Conservation (phyloP, 306 rosid species). For the Ziziphus jujuba region DNA sequence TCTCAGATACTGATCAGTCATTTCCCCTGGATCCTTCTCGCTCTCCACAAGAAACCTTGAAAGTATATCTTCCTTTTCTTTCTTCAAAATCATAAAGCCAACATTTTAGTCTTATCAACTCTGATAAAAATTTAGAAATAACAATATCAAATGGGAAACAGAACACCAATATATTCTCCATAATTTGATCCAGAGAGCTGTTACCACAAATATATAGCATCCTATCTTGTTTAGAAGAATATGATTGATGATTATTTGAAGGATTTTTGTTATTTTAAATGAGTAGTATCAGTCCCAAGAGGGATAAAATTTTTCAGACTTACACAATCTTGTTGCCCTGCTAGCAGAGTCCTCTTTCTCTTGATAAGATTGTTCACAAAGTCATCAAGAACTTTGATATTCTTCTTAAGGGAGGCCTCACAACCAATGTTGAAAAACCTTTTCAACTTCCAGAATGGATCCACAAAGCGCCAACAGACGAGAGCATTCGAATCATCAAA, state of each 20-base stretch:
- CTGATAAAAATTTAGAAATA: too few relatives aligned
- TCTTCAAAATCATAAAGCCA: too few relatives aligned
- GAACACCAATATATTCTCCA: too few relatives aligned
- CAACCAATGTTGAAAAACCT: conserved; percentile 60
- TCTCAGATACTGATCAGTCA: conserved; percentile 61
- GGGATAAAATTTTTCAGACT: conserved; percentile 14
- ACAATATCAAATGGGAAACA: too few relatives aligned
- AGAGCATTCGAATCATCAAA: conserved; percentile 68
- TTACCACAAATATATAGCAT: too few relatives aligned
- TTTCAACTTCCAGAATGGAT: conserved; percentile 70
- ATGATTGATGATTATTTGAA: too few relatives aligned
- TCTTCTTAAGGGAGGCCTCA: conserved; percentile 52
- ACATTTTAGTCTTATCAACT: too few relatives aligned
- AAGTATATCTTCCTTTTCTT: too few relatives aligned
- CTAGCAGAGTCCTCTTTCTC: conserved; percentile 37
- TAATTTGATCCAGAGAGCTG: too few relatives aligned
- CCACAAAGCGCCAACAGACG: conserved; percentile 54
- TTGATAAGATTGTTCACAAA: conserved; percentile 48
- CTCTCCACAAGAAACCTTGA: conserved; percentile 55
- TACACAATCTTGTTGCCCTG: conserved; percentile 38
- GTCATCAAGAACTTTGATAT: conserved; percentile 43
- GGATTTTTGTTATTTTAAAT: too few relatives aligned
- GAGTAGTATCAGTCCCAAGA: too few relatives aligned
- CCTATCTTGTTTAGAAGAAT: too few relatives aligned
- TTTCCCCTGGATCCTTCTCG: conserved; percentile 47